Base-by-base conservation (phyloP, 352 stramenopile species). In the Elongisporangium undulatum region DNA sequence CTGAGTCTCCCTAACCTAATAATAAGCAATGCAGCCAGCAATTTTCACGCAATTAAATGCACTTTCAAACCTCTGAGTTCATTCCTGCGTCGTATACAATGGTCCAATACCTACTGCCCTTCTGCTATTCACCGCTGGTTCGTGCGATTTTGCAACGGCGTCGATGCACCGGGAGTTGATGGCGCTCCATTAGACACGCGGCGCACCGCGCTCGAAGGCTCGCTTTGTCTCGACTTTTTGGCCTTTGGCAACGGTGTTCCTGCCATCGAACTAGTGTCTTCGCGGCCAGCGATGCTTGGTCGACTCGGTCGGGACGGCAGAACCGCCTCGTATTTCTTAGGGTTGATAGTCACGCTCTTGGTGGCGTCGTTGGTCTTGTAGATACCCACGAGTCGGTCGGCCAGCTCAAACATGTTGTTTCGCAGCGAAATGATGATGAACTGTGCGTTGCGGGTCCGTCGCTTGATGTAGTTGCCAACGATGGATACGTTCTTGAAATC, bases 361-460 rank as follows among this genome's bases (percentile, higher is more conserved):
- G 97, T 99, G 16, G 92, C 93, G 71, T 99, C 97, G 67, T 99
- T 91, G 6, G 97, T 99, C 82, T 99, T 99, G 89, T 99, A 99
- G 65, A 99, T 99, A 26, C 98, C 98, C 19, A 99, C 97, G 7
- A 99, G 82, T 19, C 97, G 88, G 79, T 99, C 97, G 0, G 98
- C 98, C 20, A 99, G 87, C 77, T 99, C 98, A 67, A 99, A 99
- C 97, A 99, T 99, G 75, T 99, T 99, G 82, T 99, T 99, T 13
- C 97, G 89, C 45, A 99, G 85, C 19, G 95, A 99, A 64, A 99
- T 99, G 69, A 99, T 99, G 69, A 99, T 97, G 66, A 99, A 99
- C 72, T 99, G 98, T 12, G 97, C 97, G 69, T 99, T 98, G 61
- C 98, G 97, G 20, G 97, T 99, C 26, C 97, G 87, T 73, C 99